A percentile compares a stretch with the other conserved stretches of the same genome.
These are phyloP conservation scores for Penicillium brevicompactum DNA, from an alignment of 2,329 filamentous ascomycete species.

Conservation along the genomic window DNA sequence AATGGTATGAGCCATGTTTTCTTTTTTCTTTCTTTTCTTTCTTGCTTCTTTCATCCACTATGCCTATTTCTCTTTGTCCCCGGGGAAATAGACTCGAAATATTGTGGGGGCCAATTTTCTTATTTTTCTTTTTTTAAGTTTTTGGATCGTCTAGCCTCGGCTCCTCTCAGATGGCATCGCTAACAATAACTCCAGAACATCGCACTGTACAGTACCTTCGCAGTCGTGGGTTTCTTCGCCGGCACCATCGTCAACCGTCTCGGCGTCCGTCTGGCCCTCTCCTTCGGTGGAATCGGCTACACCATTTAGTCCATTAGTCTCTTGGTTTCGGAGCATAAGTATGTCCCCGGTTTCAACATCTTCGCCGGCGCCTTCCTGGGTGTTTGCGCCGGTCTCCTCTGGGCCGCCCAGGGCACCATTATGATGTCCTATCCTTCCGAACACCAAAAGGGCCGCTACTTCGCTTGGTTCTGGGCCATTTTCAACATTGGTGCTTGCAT, in stretches of 20 bases:
- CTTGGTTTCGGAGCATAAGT: conserved; percentile 46
- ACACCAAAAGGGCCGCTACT: conserved; percentile 78
- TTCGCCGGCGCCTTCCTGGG: conserved; percentile 52
- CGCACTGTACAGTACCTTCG: conserved; percentile 71
- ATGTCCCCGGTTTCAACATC: conserved; percentile 50
- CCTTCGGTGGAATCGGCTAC: conserved; percentile 47
- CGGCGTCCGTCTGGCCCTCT: conserved; percentile 43
- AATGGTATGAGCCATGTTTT: conserved; percentile 33
- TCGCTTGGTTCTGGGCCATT: conserved; percentile 89
- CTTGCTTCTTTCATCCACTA: background rate
- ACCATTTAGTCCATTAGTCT: conserved; percentile 43
- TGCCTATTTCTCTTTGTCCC: background rate
- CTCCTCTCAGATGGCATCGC: background rate
- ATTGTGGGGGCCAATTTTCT: background rate
- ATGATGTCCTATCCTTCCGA: conserved; percentile 82
- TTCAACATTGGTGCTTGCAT: conserved; percentile 90
- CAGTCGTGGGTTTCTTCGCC: conserved; percentile 62
- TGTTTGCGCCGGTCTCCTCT: conserved; percentile 50
- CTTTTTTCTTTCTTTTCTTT: background rate
- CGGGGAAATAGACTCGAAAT: background rate
- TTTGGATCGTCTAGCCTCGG: background rate
- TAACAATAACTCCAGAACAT: conserved; percentile 47
- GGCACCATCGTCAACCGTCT: conserved; percentile 49
- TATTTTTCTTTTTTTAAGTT: background rate
- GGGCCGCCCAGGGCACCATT: conserved; percentile 51